phyloP scores from a whole-genome alignment of 768 basidiomycete genomes.

The Tulasnella sp. region DNA sequence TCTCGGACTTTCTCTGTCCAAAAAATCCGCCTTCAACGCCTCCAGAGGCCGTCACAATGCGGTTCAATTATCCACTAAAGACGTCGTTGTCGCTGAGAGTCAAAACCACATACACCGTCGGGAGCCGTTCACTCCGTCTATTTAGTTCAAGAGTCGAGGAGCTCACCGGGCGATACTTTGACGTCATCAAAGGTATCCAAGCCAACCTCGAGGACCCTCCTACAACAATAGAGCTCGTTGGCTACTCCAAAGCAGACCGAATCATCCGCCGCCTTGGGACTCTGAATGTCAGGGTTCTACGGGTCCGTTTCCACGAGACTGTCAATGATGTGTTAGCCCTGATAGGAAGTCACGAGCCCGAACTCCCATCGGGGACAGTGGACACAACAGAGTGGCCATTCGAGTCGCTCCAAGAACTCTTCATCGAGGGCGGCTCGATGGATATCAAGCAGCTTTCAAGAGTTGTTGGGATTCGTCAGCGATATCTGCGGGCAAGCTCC shows the following conservation, averaged over 20 bases:
- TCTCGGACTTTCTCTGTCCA: too few relatives aligned
- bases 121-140: not conserved
- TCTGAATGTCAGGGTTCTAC: not conserved
- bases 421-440: not conserved
- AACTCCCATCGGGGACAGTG: not conserved
- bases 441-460: not conserved
- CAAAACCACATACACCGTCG: not conserved
- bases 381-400: not conserved
- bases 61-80: too few relatives aligned
- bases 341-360: not conserved
- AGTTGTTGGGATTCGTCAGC: not conserved
- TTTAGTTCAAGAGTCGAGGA: too few relatives aligned
- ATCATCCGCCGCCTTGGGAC: not conserved
- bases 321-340: not conserved
- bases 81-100: too few relatives aligned
- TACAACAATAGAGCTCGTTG: not conserved
- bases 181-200: not conserved
- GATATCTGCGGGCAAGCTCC: too few relatives aligned
- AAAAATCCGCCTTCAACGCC: too few relatives aligned
- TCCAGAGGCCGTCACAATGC: too few relatives aligned
- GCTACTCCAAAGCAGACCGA: not conserved
- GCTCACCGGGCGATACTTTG: not conserved
- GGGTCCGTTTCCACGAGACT: too few relatives aligned
- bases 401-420: not conserved
- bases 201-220: not conserved